Conservation (phyloP, 331 rosid genomes). For the Quercus lobata region DNA sequence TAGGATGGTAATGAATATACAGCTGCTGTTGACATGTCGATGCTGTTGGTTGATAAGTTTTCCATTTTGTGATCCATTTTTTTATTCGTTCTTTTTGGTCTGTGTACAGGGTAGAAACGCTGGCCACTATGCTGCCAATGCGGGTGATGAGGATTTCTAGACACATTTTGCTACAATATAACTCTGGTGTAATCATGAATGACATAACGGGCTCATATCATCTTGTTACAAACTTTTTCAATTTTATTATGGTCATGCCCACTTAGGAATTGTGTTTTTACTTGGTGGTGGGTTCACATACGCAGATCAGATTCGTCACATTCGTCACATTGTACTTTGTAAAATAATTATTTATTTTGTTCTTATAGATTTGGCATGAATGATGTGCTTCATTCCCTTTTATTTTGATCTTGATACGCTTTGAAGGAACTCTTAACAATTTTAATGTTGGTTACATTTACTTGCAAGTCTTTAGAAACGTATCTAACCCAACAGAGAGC, state of each 20-base stretch:
- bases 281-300: neutral
- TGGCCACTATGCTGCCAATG: conserved; percentile 60
- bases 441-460: too few relatives aligned
- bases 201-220: too few relatives aligned
- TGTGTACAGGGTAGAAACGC: conserved; percentile 66
- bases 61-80: neutral
- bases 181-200: neutral
- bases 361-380: neutral
- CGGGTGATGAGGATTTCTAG: conserved; percentile 38
- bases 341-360: neutral
- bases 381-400: neutral
- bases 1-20: neutral
- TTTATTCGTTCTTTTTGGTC: neutral
- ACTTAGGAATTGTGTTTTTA: neutral
- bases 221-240: neutral
- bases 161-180: neutral
- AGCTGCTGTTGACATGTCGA: neutral
- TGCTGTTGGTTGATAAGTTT: neutral
- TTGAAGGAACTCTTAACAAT: too few relatives aligned
- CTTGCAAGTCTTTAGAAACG: too few relatives aligned
- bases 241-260: neutral
- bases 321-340: neutral
- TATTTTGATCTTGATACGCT: too few relatives aligned
- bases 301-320: neutral
- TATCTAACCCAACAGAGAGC: too few relatives aligned